Conservation (phyloP, 495 filamentous ascomycete genomes). For the Immersiella caudata region DNA sequence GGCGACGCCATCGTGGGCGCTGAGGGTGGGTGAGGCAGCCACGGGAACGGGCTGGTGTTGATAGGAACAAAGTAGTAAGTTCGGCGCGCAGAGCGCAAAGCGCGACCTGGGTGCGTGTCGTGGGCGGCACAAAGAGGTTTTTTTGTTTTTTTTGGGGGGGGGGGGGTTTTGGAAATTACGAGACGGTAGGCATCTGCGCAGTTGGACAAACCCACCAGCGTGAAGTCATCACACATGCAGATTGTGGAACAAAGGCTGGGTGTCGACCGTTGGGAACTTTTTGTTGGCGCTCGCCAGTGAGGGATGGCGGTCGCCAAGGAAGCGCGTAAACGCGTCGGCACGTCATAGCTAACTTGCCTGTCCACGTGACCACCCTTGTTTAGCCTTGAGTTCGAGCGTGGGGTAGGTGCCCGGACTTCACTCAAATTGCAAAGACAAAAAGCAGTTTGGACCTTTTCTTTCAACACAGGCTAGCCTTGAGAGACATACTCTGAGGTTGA, state of each 20-base stretch:
- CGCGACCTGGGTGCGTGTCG: background rate
- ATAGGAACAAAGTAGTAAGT: background rate
- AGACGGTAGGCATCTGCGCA: background rate
- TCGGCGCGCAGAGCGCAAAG: background rate
- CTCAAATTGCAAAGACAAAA: too few relatives aligned
- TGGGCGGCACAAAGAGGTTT: background rate
- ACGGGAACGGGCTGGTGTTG: background rate
- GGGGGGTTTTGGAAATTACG: too few relatives aligned
- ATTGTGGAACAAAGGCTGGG: background rate
- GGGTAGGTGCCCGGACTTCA: background rate
- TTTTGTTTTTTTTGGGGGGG: too few relatives aligned
- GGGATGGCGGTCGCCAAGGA: slow-evolving; percentile 9
- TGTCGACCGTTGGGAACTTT: slow-evolving; percentile 1
- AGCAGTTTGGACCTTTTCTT: too few relatives aligned
- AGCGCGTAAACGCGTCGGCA: slow-evolving; percentile 34
- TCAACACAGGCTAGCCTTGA: too few relatives aligned
- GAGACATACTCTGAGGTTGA: too few relatives aligned
- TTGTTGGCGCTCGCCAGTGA: slow-evolving; percentile 11
- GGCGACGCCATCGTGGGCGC: slow-evolving; percentile 15
- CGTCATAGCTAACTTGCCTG: slow-evolving; percentile 29
- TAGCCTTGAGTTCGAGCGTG: background rate
- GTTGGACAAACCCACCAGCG: slow-evolving; percentile 1
- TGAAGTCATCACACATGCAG: slow-evolving; percentile 27
- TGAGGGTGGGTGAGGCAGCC: background rate
- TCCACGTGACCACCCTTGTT: slow-evolving; percentile 18